phyloP scores from a whole-genome alignment of 208 protist genomes.

The Jaenimonas drosophilae region DNA sequence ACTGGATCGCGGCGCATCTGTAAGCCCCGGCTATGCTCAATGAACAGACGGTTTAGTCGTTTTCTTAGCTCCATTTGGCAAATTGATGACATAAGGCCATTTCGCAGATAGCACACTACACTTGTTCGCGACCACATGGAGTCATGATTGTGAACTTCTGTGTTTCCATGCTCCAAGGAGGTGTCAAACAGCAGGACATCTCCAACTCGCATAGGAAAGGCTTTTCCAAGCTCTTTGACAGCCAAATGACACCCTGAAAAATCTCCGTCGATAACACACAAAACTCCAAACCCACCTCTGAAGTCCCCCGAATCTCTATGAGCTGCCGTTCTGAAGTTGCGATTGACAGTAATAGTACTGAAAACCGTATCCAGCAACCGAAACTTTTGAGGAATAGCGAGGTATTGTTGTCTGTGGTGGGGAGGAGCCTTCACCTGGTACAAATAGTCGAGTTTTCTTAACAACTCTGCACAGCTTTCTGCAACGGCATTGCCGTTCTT shows the following conservation, averaged over 20 bases:
- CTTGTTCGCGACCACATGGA: constrained; percentile 52
- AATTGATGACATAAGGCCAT: constrained; percentile 56
- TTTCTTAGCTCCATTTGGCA: constrained; percentile 71
- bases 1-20: constrained; percentile 11
- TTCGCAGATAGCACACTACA: constrained; percentile 83
- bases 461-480: constrained; percentile 28
- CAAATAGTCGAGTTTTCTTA: constrained; percentile 47
- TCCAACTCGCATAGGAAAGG: constrained; percentile 60
- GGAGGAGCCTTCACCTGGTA: constrained; percentile 51
- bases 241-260: constrained; percentile 85
- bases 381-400: constrained; percentile 62
- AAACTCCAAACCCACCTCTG: constrained; percentile 53
- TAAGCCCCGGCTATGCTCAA: constrained; percentile 9
- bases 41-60: constrained; percentile 33
- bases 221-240: constrained; percentile 58
- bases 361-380: constrained; percentile 80
- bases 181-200: constrained; percentile 89
- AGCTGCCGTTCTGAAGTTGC: constrained; percentile 82
- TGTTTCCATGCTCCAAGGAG: constrained; percentile 84
- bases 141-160: constrained; percentile 43
- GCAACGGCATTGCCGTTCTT: constrained; percentile 38
- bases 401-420: constrained; percentile 67
- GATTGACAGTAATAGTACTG: constrained; percentile 87
- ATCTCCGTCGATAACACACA: constrained; percentile 75
- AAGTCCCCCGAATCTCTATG: constrained; percentile 87